These are phyloP conservation scores for Coemansia sp. DNA, from an alignment of 192 early-diverging fungal genomes.

Conservation along the genomic window DNA sequence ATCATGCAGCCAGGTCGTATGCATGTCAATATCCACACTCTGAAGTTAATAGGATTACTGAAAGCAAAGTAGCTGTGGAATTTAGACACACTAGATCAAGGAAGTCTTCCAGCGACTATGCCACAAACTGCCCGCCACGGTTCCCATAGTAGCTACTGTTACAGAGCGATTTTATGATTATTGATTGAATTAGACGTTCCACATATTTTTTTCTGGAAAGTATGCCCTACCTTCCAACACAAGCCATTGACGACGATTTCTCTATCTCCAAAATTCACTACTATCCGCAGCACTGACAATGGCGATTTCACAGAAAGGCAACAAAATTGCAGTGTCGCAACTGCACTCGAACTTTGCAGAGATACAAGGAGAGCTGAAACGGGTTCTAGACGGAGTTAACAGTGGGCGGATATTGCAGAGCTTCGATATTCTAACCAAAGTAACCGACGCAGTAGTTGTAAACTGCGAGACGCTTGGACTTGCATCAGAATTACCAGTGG, in stretches of 20 bases:
- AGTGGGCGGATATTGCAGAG: constrained; percentile 61
- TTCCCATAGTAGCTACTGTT: no score
- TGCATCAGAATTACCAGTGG: constrained; percentile 60
- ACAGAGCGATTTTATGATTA: no score
- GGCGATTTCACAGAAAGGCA: background rate
- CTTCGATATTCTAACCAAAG: constrained; percentile 67
- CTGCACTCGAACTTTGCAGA: constrained; percentile 48
- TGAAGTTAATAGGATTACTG: no score
- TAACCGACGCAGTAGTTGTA: constrained; percentile 63
- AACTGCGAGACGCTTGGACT: constrained; percentile 69
- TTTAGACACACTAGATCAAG: no score
- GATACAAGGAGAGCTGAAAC: constrained; percentile 66
- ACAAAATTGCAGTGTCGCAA: constrained; percentile 35
- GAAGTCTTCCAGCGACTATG: background rate
- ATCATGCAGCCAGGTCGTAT: no score
- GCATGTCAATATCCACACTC: no score
- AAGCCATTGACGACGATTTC: background rate
- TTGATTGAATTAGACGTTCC: no score
- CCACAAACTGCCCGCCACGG: no score
- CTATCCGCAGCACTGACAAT: background rate
- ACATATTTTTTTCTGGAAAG: no score
- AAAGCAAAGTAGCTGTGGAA: no score
- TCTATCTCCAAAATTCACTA: constrained; percentile 1
- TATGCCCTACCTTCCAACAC: background rate
- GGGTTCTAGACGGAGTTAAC: constrained; percentile 63